Evolutionary conservation across 768 basidiomycete species (phyloP).

Genomic region (Suillus clintonianus): DNA sequence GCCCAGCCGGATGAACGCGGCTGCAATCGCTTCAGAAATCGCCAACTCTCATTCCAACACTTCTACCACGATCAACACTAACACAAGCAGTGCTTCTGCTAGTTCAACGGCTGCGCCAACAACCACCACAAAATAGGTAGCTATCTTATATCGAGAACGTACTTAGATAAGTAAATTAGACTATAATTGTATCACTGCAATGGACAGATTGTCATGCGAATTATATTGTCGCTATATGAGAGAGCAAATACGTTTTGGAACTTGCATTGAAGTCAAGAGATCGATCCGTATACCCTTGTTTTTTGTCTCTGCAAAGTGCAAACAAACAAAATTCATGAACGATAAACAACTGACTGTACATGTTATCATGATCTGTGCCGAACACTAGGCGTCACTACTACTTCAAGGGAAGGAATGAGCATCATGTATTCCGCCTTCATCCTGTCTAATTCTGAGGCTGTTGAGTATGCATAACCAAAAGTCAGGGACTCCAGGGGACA

Average conservation of each 20-base stretch:
- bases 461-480: background rate
- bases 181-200: background rate
- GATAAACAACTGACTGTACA: background rate
- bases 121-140: background rate
- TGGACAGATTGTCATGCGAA: background rate
- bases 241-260: background rate
- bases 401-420: background rate
- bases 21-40: constrained; percentile 21
- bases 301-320: too few relatives aligned
- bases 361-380: too few relatives aligned
- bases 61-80: background rate
- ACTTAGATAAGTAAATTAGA: background rate
- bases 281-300: too few relatives aligned
- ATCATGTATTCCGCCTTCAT: background rate
- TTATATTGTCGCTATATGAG: background rate
- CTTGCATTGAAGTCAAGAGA: too few relatives aligned
- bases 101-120: constrained; percentile 12
- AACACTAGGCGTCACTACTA: background rate
- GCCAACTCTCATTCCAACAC: constrained; percentile 6
- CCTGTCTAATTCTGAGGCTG: background rate
- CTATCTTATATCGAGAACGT: background rate
- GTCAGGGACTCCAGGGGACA: background rate
- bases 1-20: constrained; percentile 11
- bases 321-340: background rate
- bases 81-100: constrained; percentile 4